Evolutionary conservation across 352 stramenopile genomes (phyloP), one percentile per base, ranked within the genome.

Genomic region (Pythium coloratum): DNA sequence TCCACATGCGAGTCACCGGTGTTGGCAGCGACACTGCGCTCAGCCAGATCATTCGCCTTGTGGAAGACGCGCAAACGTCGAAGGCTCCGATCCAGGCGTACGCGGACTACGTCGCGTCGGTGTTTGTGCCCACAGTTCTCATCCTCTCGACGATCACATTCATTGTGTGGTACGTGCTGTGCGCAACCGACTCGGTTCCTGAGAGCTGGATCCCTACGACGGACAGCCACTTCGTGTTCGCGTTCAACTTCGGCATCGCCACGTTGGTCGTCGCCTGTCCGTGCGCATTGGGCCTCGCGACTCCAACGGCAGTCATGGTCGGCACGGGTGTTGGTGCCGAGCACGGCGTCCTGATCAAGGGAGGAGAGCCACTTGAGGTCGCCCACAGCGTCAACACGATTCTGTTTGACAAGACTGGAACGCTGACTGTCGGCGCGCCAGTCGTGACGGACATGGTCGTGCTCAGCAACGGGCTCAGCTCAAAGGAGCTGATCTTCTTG

Each of bases 321-420:
- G 98, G 97, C 38, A 99, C 97, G 3, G 97, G 97, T 47, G 95
- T 99, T 12, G 97, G 96, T 33, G 98, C 98, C 8, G 82, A 89
- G 42, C 86, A 98, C 66, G 98, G 98, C 36, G 94, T 99, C 50
- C 80, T 99, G 33, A 99, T 99, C 80, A 99, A 99, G 78, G 97
- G 97, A 30, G 98, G 97, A 5, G 89, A 96, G 61, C 89, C 94
- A 10, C 80, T 98, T 7, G 91, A 98, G 64, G 81, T 86, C 20
- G 90, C 90, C 12, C 87, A 97, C 70, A 96, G 94, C 60, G 84
- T 99, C 47, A 91, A 97, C 64, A 94, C 91, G 44, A 96, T 99
- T 59, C 74, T 99, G 30, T 99, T 99, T 73, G 98, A 99, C 81
- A 99, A 99, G 82, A 99, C 98, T 1, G 98, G 98, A 2, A 99